phyloP scores from a whole-genome alignment of 306 rosid species.

The Argentina anserina region DNA sequence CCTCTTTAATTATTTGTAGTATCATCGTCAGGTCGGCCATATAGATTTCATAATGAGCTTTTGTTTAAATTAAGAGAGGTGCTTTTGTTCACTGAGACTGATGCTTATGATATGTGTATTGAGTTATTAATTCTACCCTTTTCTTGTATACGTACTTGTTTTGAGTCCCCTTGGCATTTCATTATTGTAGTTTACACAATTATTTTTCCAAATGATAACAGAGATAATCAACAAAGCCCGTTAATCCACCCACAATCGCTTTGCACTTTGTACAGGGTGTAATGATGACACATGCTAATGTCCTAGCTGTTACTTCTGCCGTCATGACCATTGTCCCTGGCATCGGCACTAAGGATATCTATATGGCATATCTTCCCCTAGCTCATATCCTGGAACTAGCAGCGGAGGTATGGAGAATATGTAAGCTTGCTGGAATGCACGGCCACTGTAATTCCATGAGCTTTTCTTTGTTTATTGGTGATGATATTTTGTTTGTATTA shows the following conservation, averaged over 20 bases:
- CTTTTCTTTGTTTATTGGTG: conserved; percentile 1
- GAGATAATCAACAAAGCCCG: not conserved
- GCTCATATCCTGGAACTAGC: conserved; percentile 98
- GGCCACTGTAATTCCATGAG: conserved; percentile 20
- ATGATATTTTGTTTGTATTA: not conserved
- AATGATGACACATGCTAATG: conserved; percentile 95
- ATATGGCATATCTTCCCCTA: conserved; percentile 84
- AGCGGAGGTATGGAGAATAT: conserved; percentile 72
- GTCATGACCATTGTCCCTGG: conserved; percentile 88
- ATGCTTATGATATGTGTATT: not conserved
- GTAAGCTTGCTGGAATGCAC: conserved; percentile 15
- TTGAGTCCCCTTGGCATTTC: not conserved
- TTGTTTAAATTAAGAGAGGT: not conserved
- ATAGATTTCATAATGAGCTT: not conserved
- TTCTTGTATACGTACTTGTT: not conserved
- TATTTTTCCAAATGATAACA: not conserved
- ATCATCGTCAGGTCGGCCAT: not conserved
- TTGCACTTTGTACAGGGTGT: conserved; percentile 68
- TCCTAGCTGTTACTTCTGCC: conserved; percentile 76
- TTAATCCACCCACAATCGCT: not conserved
- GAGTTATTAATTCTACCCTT: not conserved
- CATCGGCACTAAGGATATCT: conserved; percentile 67
- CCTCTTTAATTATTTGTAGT: not conserved
- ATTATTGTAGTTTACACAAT: not conserved
- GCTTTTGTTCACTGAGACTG: not conserved